phyloP scores from a whole-genome alignment of 2,329 filamentous ascomycete genomes.

The Corynespora cassiicola region DNA sequence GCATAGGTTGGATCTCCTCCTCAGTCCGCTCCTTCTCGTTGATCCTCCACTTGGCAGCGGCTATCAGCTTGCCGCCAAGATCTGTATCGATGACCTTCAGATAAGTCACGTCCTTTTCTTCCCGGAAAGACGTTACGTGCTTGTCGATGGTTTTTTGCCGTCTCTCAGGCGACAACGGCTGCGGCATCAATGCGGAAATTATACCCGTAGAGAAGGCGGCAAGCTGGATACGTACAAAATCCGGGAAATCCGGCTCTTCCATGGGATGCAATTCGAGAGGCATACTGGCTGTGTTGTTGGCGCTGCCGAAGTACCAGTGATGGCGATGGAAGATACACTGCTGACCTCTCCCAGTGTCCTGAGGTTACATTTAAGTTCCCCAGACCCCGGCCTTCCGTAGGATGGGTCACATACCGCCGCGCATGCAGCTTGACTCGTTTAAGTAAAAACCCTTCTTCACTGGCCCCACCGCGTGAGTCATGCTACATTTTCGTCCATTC shows the following conservation, averaged over 20 bases:
- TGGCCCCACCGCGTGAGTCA: no score
- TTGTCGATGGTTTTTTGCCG: conserved; percentile 26
- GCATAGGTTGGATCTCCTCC: conserved; percentile 35
- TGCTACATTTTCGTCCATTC: no score
- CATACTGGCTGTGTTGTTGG: no score
- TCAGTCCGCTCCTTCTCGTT: conserved; percentile 38
- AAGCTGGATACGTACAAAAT: conserved; percentile 33
- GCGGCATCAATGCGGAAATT: conserved; percentile 24
- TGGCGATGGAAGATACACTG: conserved; percentile 7
- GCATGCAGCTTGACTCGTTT: no score
- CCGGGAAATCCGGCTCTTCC: conserved; percentile 31
- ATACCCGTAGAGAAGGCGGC: conserved; percentile 38
- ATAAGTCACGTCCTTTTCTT: conserved; percentile 33
- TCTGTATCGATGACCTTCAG: conserved; percentile 44
- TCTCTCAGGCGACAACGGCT: conserved; percentile 22
- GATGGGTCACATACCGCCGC: no score
- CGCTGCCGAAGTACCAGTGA: no score
- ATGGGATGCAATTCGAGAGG: conserved; percentile 40
- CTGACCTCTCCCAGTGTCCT: conserved; percentile 4
- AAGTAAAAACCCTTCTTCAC: no score
- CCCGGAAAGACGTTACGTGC: conserved; percentile 28
- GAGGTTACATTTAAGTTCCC: no score
- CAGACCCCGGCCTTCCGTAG: no score
- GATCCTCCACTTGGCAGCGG: conserved; percentile 45
- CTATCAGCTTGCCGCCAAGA: conserved; percentile 37